Evolutionary conservation across 148 eudicot genomes (phyloP).

Genomic region (Spergularia marina): DNA sequence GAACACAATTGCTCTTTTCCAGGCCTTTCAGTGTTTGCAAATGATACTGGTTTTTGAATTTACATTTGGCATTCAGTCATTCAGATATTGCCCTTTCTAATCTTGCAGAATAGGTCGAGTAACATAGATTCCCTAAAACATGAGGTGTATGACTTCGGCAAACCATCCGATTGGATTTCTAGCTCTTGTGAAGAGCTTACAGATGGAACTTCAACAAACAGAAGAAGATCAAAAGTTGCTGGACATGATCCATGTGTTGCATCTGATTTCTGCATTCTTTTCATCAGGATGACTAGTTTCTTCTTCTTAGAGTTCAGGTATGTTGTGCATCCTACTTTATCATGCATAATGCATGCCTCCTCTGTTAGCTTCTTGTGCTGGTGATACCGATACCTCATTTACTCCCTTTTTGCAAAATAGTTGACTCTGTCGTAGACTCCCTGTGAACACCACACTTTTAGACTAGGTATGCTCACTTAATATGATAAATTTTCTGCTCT

Average conservation of each 20-base stretch:
- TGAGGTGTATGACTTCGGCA: conserved; percentile 44
- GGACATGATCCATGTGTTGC: conserved; percentile 28
- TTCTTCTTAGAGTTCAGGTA: conserved; percentile 75
- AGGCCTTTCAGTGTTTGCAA: neutral
- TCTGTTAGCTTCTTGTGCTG: no score
- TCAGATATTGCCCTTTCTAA: conserved; percentile 22
- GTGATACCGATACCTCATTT: no score
- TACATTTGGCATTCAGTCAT: conserved; percentile 1
- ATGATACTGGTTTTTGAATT: neutral
- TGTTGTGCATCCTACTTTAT: neutral
- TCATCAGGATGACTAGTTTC: conserved; percentile 72
- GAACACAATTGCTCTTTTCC: conserved; percentile 8
- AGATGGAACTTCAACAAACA: conserved; percentile 21
- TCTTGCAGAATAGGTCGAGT: conserved; percentile 79
- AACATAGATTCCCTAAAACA: conserved; percentile 42
- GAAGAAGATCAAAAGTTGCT: conserved; percentile 21
- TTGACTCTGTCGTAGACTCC: no score
- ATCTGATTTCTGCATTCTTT: conserved; percentile 56
- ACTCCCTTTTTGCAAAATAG: no score
- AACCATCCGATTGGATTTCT: conserved; percentile 53
- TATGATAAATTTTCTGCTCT: no score
- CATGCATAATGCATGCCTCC: no score
- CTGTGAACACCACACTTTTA: no score
- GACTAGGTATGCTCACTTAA: no score
- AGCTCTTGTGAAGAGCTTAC: conserved; percentile 15